Conservation (phyloP, 805 yeast species). For the Candida takata region DNA sequence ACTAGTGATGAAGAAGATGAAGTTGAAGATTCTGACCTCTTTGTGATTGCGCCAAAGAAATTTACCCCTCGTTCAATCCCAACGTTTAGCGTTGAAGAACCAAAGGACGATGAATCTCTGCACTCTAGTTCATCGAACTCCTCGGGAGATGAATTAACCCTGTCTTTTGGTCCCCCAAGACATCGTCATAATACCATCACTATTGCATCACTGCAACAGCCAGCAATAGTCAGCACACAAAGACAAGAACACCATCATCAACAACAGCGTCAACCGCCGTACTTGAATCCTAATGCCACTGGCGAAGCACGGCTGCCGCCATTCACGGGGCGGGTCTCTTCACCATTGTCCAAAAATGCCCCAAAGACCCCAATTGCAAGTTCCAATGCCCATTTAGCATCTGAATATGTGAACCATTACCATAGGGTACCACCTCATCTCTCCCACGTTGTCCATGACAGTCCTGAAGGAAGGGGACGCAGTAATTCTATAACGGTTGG, state of each 20-base stretch:
- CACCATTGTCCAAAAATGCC: constrained; percentile 30
- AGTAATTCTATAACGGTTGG: constrained; percentile 23
- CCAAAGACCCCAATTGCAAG: constrained; percentile 28
- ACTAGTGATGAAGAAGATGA: constrained; percentile 23
- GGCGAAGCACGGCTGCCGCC: background rate
- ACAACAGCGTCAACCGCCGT: too few species aligned
- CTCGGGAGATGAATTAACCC: constrained; percentile 6
- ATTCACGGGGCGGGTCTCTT: constrained; percentile 21
- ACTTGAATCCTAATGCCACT: too few species aligned
- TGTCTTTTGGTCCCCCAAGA: constrained; percentile 4
- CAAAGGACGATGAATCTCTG: background rate
- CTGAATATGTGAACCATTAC: constrained; percentile 5
- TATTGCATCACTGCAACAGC: constrained; percentile 23
- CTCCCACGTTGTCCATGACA: background rate
- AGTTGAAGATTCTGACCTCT: constrained; percentile 16
- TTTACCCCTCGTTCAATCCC: background rate
- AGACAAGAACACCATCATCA: background rate
- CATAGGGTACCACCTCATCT: constrained; percentile 3
- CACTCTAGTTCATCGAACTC: background rate
- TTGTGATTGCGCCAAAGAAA: background rate
- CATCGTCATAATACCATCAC: constrained; percentile 23
- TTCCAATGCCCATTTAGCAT: constrained; percentile 22
- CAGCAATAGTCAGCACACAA: background rate
- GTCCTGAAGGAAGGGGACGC: constrained; percentile 10
- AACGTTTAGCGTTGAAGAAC: background rate